phyloP scores from a whole-genome alignment of 2,329 filamentous ascomycete genomes.

The Penicillium sp. region DNA sequence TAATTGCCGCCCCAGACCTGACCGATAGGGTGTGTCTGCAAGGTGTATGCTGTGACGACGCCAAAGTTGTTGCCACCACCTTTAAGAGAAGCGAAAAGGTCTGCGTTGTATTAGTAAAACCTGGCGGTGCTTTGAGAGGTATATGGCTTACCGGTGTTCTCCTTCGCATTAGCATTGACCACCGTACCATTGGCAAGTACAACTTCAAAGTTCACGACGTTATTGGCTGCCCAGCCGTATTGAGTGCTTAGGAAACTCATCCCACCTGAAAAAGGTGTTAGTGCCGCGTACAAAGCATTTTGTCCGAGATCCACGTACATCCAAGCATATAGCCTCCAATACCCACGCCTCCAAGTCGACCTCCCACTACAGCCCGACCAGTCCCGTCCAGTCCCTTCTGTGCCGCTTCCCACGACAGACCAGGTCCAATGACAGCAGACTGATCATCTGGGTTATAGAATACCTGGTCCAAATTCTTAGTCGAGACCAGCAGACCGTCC shows the following conservation, averaged over 20 bases:
- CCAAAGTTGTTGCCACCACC: slow-evolving; percentile 50
- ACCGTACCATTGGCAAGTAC: slow-evolving; percentile 52
- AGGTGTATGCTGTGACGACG: slow-evolving; percentile 45
- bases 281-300: background rate
- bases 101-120: slow-evolving; percentile 20
- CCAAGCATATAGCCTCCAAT: slow-evolving; percentile 52
- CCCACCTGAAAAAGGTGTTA: slow-evolving; percentile 29
- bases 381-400: slow-evolving; percentile 35
- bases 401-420: slow-evolving; percentile 39
- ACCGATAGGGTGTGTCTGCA: slow-evolving; percentile 36
- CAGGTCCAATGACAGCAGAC: slow-evolving; percentile 45
- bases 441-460: slow-evolving; percentile 38
- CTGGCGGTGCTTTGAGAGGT: background rate
- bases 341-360: slow-evolving; percentile 52
- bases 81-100: slow-evolving; percentile 47
- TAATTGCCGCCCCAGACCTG: slow-evolving; percentile 54
- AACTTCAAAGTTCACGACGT: slow-evolving; percentile 51
- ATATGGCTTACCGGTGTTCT: slow-evolving; percentile 32
- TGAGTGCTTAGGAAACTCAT: slow-evolving; percentile 55
- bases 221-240: slow-evolving; percentile 54
- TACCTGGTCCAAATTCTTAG: slow-evolving; percentile 47
- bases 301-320: slow-evolving; percentile 28
- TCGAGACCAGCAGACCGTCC: slow-evolving; percentile 48
- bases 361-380: slow-evolving; percentile 45
- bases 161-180: slow-evolving; percentile 42